Evolutionary conservation across 495 filamentous ascomycete genomes (phyloP), one percentile per base, ranked within the genome.

Genomic region (Daldinia vernicosa): DNA sequence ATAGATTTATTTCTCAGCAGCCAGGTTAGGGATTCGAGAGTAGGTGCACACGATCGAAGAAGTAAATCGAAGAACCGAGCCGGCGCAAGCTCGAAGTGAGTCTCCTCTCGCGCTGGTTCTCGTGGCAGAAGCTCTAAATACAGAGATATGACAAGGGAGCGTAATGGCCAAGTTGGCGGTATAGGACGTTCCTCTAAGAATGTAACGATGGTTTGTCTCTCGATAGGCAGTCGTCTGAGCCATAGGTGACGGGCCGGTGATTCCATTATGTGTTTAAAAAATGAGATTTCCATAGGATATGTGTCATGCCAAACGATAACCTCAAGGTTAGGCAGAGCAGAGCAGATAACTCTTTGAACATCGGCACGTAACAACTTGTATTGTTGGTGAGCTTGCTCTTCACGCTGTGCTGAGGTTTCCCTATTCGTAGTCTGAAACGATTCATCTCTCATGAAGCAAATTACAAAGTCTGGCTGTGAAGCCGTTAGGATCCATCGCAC

Each of bases 11-110:
- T 22, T 22, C 0, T 11, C n/a, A 47, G 17, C 22, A 19, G 17
- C 43, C 35, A 56, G 6, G n/a, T 56, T 1, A 56, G 27, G 1
- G 37, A 64, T 33, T 64, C 37, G 8, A 56, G 11, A 12, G 61
- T 56, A 9, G 61, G 27, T 15, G 51, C 61, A 32, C 37, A 64
- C 1, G 24, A 17, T 4, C 52, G 61, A 15, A 64, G n/a, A 24
- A 47, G n/a, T 24, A 22, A 19, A 17, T 47, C 43, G 43, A 47
- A 47, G 12, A 47, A 19, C 8, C 17, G 43, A 47, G n/a, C 43
- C 17, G 43, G 17, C 43, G 43, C 43, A 47, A 19, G 43, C n/a
- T 22, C 43, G 17, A 11, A 22, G 1, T 47, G 17, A 11, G 17
- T 47, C 17, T 47, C 43, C 43, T 47, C 43, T 47, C 8, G 43